Base-by-base conservation (phyloP, 495 filamentous ascomycete genomes). In the Xylaria curta region DNA sequence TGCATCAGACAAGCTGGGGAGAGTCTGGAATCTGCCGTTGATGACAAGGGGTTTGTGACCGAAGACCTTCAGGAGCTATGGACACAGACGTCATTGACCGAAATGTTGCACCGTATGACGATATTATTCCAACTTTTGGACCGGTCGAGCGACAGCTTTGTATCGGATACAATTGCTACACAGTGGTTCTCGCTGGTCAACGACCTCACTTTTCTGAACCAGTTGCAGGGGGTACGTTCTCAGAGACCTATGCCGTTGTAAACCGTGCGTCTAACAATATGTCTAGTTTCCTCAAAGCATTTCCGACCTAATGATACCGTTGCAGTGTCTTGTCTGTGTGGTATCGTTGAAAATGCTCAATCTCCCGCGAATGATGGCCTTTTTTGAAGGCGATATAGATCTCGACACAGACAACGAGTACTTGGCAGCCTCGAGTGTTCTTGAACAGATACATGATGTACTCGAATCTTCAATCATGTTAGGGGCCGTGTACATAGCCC, bases 321-420 rank as follows among this genome's bases (percentile, higher is more conserved):
- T 96, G 10, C 90, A 91, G 72, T 85, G 88, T 19, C 84, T 97
- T 69, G 85, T 89, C 9, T 89, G 90, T n/a, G 84, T 92, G 10
- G 87, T 92, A 42, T 97, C 94, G 0, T 78, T 97, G 9, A 85
- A 89, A 4, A 85, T 97, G 28, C 81, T 98, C 33, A 92, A 92
- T 72, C 82, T 92, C n/a, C 85, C 89, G 10, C 77, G 81, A 33
- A 76, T 85, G 69, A 81, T 88, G 58, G 71, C 74, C 24, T 82
- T 81, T 66, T 75, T 88, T 51, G 78, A 78, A 28, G 80, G 79
- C 44, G 81, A 83, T 24, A 72, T 81, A 31, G 82, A 82, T 28
- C 75, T 82, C 21, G 73, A 79, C 28, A 81, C 82, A 15, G 78
- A 80, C 17, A 81, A 87, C 36, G 78, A 85, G 38, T 95, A 93